Base-by-base conservation (phyloP, 306 rosid species). In the Erythrophleum fordii region DNA sequence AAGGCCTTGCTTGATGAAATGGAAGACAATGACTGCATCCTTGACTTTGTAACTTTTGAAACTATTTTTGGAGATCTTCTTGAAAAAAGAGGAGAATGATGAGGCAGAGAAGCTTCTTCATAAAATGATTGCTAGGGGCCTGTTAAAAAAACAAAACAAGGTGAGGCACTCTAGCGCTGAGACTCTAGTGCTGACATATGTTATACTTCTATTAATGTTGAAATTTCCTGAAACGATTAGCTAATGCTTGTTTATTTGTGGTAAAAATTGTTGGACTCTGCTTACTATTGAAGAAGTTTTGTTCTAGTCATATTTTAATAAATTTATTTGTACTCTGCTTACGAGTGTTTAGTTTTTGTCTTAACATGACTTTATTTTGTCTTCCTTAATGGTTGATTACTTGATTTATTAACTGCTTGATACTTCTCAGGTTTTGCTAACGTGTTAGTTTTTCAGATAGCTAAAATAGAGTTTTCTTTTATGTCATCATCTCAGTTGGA, bases 151-250 rank as follows among this genome's bases (percentile, higher is more conserved):
- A 61, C 52, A 22, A 42, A 51, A 35, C n/a, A 44, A 72, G 79
- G 76, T 83, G 65, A 71, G 79, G 72, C 29, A 52, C 49, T 61
- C 22, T 7, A n/a, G n/a, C n/a, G n/a, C n/a, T n/a, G n/a, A n/a
- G n/a, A n/a, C n/a, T n/a, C n/a, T n/a, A 37, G 25, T 72, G 44
- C 49, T n/a, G 7, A 62, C 37, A 8, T n/a, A 56, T 37, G 23
- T 18, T 64, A 11, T 22, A 44, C 13, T 66, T 65, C 12, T 22
- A 35, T 66, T 9, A 5, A 8, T 65, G 7, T 69, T 56, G 46
- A 35, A 55, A 26, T 76, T 82, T 52, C 71, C 22, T 49, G 59
- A 5, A 67, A 52, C n/a, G 18, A 20, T 66, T 44, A 44, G 35
- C 22, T 26, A 39, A 61, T 67, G 67, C 68, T 39, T 60, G 59